phyloP scores from a whole-genome alignment of 2,329 filamentous ascomycete genomes.

The Neonectria punicea region DNA sequence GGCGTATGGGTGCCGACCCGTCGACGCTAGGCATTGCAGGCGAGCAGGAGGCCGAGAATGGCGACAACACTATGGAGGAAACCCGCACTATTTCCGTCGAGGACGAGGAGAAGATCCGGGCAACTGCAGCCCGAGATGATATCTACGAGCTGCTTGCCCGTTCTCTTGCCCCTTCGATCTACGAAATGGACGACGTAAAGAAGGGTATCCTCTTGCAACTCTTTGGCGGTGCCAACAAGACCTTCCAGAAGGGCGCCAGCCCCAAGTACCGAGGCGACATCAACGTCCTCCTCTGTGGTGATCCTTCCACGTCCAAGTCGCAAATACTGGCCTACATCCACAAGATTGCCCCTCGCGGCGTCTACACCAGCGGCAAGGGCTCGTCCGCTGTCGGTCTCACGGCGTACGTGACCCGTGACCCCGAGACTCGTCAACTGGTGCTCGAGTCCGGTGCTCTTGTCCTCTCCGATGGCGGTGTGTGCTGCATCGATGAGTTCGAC shows the following conservation, averaged over 20 bases:
- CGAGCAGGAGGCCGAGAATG: slow-evolving; percentile 70
- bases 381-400: slow-evolving; percentile 85
- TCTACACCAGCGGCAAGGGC: slow-evolving; percentile 85
- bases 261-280: slow-evolving; percentile 97
- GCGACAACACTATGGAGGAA: slow-evolving; percentile 83
- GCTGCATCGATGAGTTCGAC: slow-evolving; percentile 87
- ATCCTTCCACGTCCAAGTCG: slow-evolving; percentile 96
- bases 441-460: slow-evolving; percentile 84
- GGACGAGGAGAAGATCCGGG: slow-evolving; percentile 88
- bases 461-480: slow-evolving; percentile 83
- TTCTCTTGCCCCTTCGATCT: slow-evolving; percentile 93
- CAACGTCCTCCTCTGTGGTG: slow-evolving; percentile 95
- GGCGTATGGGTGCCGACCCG: slow-evolving; percentile 88
- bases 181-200: slow-evolving; percentile 98
- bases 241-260: slow-evolving; percentile 94
- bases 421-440: slow-evolving; percentile 82
- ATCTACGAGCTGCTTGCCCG: slow-evolving; percentile 93
- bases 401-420: slow-evolving; percentile 83
- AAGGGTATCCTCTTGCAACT: slow-evolving; percentile 97
- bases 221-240: slow-evolving; percentile 98
- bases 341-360: slow-evolving; percentile 91
- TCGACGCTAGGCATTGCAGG: slow-evolving; percentile 87
- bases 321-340: slow-evolving; percentile 95
- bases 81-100: slow-evolving; percentile 84
- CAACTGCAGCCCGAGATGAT: slow-evolving; percentile 81